Conservation (phyloP, 2,329 filamentous ascomycete species). For the Alternaria brassicae region DNA sequence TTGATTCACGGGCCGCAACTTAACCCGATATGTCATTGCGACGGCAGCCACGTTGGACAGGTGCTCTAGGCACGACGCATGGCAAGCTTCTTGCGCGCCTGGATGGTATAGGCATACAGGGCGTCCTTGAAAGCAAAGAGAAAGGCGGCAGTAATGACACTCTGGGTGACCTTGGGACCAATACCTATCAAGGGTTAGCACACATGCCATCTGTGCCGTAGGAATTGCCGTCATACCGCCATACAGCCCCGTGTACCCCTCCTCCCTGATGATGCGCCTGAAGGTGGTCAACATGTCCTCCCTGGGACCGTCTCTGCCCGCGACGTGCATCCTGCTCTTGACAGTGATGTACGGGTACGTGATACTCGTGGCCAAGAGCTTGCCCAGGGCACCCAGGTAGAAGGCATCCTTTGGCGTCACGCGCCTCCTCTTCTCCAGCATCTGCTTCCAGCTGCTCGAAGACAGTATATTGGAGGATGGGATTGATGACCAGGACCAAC, state of each 20-base stretch:
- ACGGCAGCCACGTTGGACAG: not conserved
- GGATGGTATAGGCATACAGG: conserved; percentile 82
- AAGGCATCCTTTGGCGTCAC: conserved; percentile 89
- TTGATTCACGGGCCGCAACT: not conserved
- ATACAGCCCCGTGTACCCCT: conserved; percentile 92
- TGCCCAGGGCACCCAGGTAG: conserved; percentile 88
- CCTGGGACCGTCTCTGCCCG: conserved; percentile 74
- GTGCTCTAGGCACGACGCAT: conserved; percentile 4
- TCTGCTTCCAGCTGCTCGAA: conserved; percentile 97
- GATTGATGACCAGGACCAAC: conserved; percentile 94
- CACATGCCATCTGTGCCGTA: not conserved
- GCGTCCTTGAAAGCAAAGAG: conserved; percentile 98
- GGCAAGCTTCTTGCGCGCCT: conserved; percentile 61
- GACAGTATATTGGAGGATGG: conserved; percentile 97
- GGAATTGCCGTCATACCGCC: conserved; percentile 68
- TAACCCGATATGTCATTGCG: not conserved
- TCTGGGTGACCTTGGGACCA: conserved; percentile 94
- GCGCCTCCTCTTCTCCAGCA: conserved; percentile 75
- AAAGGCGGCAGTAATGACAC: conserved; percentile 93
- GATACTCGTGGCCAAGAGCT: conserved; percentile 89
- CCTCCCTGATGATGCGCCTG: conserved; percentile 79
- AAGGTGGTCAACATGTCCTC: conserved; percentile 82
- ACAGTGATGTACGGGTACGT: conserved; percentile 99
- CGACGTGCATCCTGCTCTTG: conserved; percentile 97
- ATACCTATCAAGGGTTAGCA: conserved; percentile 68